Evolutionary conservation across 441 rosid genomes (phyloP), one percentile per base, ranked within the genome.

Genomic region (Omphalea diandra): DNA sequence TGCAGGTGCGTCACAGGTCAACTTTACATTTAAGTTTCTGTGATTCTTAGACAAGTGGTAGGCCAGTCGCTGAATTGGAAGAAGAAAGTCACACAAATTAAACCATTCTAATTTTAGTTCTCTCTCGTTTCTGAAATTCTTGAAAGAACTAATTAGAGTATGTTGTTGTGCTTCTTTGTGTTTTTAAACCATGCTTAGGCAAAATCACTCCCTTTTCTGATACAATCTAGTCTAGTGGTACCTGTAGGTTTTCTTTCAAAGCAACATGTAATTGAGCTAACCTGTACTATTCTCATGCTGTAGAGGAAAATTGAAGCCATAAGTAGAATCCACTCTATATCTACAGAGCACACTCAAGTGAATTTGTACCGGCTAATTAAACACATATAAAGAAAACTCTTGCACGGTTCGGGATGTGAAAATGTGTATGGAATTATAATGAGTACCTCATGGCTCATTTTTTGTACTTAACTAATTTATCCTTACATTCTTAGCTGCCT

Each of bases 1-100:
- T 85, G 65, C 76, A 84, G 92, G 98, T 93, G 44, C 73, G 68
- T 67, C 14, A 6, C 18, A 36, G 32, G 12, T 38, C 14, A 9
- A 40, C 22, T 11, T 11, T 38, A 9, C 27, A 22, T 38, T 10
- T 38, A 12, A n/a, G 0, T 33, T 29, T 15, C 29, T 11, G 2
- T 60, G 46, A 38, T 60, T 26, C 47, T 38, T 60, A n/a, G 54
- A 9, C 4, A 57, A 60, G n/a, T 60, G 46, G n/a, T n/a, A n/a
- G n/a, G 31, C 10, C 26, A 33, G 20, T 22, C 10, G 18, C 15
- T 58, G 41, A 58, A 58, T 2, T 58, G 29, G 8, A 15, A 58
- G 8, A 50, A n/a, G 11, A 20, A 50, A 50, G 53, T 18, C 9
- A 0, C 38, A 57, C 17, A 57, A 32, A 14, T 5, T 33, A 54